phyloP scores from a whole-genome alignment of 495 filamentous ascomycete species.

The Podospora australis region DNA sequence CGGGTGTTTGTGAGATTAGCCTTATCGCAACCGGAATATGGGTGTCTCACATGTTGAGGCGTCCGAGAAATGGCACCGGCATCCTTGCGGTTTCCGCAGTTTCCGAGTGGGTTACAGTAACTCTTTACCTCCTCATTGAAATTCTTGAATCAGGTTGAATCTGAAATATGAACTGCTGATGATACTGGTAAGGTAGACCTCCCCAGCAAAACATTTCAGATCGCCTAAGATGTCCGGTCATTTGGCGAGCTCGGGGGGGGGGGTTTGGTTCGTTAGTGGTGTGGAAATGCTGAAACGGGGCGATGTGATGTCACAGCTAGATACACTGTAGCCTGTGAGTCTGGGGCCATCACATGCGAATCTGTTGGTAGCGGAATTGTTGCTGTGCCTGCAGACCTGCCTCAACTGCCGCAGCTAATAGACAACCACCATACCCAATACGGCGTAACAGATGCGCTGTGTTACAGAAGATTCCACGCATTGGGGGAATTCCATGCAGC shows the following conservation, averaged over 20 bases:
- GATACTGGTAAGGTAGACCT: too few relatives aligned
- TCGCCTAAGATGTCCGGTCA: neutral
- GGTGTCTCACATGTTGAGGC: slow-evolving; percentile 59
- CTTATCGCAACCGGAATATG: neutral
- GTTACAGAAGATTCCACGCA: too few relatives aligned
- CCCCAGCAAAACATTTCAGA: neutral
- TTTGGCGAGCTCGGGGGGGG: neutral
- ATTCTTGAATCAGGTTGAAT: neutral
- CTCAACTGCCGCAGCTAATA: neutral
- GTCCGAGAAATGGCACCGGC: slow-evolving; percentile 75
- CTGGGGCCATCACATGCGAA: slow-evolving; percentile 17
- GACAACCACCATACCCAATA: neutral
- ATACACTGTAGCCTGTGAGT: too few relatives aligned
- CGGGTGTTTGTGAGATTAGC: too few relatives aligned
- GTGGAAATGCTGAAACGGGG: slow-evolving; percentile 2
- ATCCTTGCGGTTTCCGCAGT: slow-evolving; percentile 44
- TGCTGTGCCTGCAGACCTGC: too few relatives aligned
- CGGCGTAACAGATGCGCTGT: too few relatives aligned
- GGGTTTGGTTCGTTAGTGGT: neutral
- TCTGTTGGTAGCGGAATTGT: too few relatives aligned
- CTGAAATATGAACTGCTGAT: too few relatives aligned
- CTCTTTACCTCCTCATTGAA: neutral
- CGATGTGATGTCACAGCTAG: slow-evolving; percentile 16
- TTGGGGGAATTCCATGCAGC: too few relatives aligned
- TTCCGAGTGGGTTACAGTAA: neutral